Percentiles rank a stretch among this genome's conserved stretches.
Conservation (phyloP, 805 yeast species). For the Grigorovia yakushimaensis region DNA sequence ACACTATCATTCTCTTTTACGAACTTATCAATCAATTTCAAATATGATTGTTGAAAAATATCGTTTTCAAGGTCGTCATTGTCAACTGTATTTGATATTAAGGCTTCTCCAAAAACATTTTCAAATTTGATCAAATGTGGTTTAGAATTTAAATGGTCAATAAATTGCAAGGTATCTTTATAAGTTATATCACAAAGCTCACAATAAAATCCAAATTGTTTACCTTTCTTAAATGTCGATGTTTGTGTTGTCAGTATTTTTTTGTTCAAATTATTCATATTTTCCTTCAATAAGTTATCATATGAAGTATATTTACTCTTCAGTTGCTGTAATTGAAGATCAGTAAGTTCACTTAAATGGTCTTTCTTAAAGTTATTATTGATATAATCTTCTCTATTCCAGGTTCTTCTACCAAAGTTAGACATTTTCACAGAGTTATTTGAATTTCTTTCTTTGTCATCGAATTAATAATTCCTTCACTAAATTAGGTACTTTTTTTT, state of each 20-base stretch:
- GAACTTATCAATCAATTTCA: conserved; percentile 27
- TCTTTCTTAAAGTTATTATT: conserved; percentile 1
- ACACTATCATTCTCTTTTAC: conserved; percentile 21
- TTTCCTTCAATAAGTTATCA: conserved; percentile 16
- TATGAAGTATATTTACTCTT: conserved; percentile 19
- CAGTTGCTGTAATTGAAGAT: conserved; percentile 7
- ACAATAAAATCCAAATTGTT: conserved; percentile 78
- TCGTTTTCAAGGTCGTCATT: conserved; percentile 37
- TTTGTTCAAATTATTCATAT: conserved; percentile 27
- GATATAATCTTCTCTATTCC: conserved; percentile 66
- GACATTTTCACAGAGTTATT: conserved; percentile 12
- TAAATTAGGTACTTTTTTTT: not conserved
- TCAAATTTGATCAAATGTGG: conserved; percentile 46
- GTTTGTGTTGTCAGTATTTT: conserved; percentile 25
- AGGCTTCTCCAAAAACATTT: conserved; percentile 24
- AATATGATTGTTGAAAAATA: conserved; percentile 37
- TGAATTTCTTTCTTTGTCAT: not conserved
- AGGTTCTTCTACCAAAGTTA: conserved; percentile 52
- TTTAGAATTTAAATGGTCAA: conserved; percentile 75
- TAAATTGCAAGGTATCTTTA: conserved; percentile 70
- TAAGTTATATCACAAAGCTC: conserved; percentile 69
- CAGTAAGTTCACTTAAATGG: not conserved
- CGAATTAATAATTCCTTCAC: not conserved
- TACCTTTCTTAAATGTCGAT: conserved; percentile 34
- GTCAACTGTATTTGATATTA: conserved; percentile 24